Evolutionary conservation across 2,329 filamentous ascomycete species (phyloP).

Genomic region (Sclerotinia trifoliorum): DNA sequence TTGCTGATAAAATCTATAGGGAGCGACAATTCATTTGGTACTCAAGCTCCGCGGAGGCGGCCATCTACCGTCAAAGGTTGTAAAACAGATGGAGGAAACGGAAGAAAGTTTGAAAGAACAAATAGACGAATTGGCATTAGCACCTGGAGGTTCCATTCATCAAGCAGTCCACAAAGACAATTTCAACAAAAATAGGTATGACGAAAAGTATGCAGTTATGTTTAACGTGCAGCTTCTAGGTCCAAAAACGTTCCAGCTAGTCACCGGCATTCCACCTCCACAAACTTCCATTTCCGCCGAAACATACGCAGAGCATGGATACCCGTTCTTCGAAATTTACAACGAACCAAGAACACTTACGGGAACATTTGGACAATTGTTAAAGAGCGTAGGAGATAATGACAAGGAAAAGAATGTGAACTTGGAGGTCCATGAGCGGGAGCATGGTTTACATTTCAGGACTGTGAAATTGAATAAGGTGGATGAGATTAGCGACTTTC

Average conservation of each 20-base stretch:
- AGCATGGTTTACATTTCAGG: not conserved
- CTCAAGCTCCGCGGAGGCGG: not conserved
- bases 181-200: not conserved
- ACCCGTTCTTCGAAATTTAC: slow-evolving; percentile 18
- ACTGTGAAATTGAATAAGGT: not conserved
- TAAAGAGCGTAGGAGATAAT: not conserved
- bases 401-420: not conserved
- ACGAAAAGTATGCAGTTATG: not conserved
- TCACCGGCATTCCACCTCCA: slow-evolving; percentile 7
- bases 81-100: not conserved
- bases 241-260: slow-evolving; percentile 7
- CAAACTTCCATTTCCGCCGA: not conserved
- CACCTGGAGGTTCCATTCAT: slow-evolving; percentile 10
- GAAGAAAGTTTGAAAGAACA: no score
- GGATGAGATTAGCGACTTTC: not conserved
- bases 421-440: not conserved
- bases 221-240: slow-evolving; percentile 16
- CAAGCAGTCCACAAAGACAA: slow-evolving; percentile 13
- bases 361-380: not conserved
- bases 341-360: not conserved
- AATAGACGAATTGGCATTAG: not conserved
- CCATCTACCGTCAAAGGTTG: not conserved
- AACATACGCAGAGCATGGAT: not conserved
- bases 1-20: not conserved
- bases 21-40: no score